Percentiles rank a stretch among this genome's conserved stretches.
Conservation (phyloP, 2,329 filamentous ascomycete genomes). For the Colletotrichum falcatum region DNA sequence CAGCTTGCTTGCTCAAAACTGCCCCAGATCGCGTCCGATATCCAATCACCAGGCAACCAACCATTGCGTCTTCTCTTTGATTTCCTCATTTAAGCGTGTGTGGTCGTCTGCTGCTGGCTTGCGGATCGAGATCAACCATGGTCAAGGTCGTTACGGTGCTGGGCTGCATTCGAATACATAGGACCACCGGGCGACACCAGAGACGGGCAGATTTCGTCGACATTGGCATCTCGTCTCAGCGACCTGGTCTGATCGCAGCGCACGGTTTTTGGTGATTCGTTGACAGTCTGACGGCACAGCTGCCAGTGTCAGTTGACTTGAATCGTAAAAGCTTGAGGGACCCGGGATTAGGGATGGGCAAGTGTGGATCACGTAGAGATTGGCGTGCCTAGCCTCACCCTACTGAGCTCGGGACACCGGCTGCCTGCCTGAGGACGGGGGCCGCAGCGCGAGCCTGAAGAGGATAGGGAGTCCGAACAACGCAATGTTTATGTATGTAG, state of each 20-base stretch:
- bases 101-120: constrained; percentile 9
- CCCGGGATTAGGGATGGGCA: constrained; percentile 33
- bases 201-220: constrained; percentile 21
- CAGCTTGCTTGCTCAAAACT: not conserved
- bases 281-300: constrained; percentile 14
- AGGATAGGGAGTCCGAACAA: constrained; percentile 14
- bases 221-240: constrained; percentile 22
- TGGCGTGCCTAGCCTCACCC: constrained; percentile 18
- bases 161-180: not conserved
- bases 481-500: not conserved
- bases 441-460: constrained; percentile 28
- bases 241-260: constrained; percentile 37
- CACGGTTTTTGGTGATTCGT: constrained; percentile 31
- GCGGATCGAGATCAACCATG: constrained; percentile 6
- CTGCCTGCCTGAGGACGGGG: constrained; percentile 11
- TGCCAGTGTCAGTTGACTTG: constrained; percentile 25
- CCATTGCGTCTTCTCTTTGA: not conserved
- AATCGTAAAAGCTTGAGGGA: constrained; percentile 35
- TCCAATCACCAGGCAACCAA: not conserved
- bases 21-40: not conserved
- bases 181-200: constrained; percentile 8
- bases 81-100: not conserved
- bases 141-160: constrained; percentile 13
- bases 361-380: constrained; percentile 31
- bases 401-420: constrained; percentile 16